A percentile compares a stretch with the other conserved stretches of the same genome.
Evolutionary conservation across 2,329 filamentous ascomycete species (phyloP).

Genomic region (Davidsoniella neocaledoniae): DNA sequence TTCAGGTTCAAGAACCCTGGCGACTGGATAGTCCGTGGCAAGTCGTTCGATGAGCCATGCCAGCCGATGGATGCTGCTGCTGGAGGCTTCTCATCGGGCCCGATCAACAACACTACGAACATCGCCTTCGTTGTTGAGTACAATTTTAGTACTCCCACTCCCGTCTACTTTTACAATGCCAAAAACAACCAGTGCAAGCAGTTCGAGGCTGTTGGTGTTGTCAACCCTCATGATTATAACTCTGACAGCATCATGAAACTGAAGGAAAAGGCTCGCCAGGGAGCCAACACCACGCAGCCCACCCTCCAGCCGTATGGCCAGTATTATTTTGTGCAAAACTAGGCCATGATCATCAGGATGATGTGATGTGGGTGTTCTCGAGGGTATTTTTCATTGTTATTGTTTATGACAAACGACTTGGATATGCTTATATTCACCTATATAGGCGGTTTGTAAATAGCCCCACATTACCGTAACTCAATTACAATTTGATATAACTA

Average conservation of each 20-base stretch:
- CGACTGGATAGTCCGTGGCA: no score
- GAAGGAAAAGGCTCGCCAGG: conserved; percentile 24
- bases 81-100: not conserved
- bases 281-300: not conserved
- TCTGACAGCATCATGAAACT: conserved; percentile 23
- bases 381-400: not conserved
- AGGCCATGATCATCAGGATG: no score
- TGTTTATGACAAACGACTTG: not conserved
- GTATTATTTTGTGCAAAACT: no score
- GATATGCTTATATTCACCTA: no score
- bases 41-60: conserved; percentile 26
- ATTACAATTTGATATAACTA: no score
- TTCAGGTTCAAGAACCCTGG: no score
- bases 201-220: conserved; percentile 13
- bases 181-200: conserved; percentile 15
- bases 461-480: no score
- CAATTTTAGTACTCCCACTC: not conserved
- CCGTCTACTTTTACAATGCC: not conserved
- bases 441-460: no score
- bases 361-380: not conserved
- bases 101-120: conserved; percentile 13
- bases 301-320: no score
- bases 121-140: conserved; percentile 21
- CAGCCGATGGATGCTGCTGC: conserved; percentile 19
- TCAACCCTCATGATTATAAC: conserved; percentile 17